Percentiles rank a stretch among this genome's conserved stretches.
These are phyloP conservation scores for Hemerocallis citrina DNA, from an alignment of 106 monocot species.

Conservation along the genomic window DNA sequence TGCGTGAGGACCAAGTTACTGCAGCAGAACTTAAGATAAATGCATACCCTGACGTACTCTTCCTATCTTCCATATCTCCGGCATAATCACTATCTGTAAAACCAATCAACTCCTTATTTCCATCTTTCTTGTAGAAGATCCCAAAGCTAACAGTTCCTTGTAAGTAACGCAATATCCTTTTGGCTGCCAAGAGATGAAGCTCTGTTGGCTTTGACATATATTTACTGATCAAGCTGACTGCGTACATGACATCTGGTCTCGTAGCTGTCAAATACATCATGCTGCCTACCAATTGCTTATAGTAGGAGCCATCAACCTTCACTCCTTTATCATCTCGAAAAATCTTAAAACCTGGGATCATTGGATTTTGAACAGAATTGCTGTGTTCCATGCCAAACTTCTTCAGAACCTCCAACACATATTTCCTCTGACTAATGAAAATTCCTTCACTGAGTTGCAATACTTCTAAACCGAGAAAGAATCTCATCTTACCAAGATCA, in stretches of 20 bases:
- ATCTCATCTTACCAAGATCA: background rate
- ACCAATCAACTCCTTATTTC: slow-evolving; percentile 2
- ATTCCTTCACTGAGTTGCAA: background rate
- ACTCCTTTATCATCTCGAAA: background rate
- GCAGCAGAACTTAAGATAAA: background rate
- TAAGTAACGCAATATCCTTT: slow-evolving; percentile 15
- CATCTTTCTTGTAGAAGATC: slow-evolving; percentile 2
- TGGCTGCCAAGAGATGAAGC: background rate
- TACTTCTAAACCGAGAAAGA: background rate
- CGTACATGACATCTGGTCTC: slow-evolving; percentile 15
- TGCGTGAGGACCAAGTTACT: slow-evolving; percentile 7
- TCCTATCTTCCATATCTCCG: slow-evolving; percentile 3
- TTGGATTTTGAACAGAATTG: slow-evolving; percentile 3
- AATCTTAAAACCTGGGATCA: background rate
- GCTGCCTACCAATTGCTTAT: slow-evolving; percentile 14
- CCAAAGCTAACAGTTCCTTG: slow-evolving; percentile 11
- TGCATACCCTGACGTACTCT: slow-evolving; percentile 2
- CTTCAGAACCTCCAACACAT: background rate
- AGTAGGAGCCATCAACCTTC: background rate
- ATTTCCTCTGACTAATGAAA: slow-evolving; percentile 12
- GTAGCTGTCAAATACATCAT: slow-evolving; percentile 19
- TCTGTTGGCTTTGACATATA: background rate
- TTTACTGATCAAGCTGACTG: background rate
- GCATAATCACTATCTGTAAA: slow-evolving; percentile 13
- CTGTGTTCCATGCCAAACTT: slow-evolving; percentile 8